A percentile compares a stretch with the other conserved stretches of the same genome.
Evolutionary conservation across 306 rosid species (phyloP).

Genomic region (Quillaja saponaria): DNA sequence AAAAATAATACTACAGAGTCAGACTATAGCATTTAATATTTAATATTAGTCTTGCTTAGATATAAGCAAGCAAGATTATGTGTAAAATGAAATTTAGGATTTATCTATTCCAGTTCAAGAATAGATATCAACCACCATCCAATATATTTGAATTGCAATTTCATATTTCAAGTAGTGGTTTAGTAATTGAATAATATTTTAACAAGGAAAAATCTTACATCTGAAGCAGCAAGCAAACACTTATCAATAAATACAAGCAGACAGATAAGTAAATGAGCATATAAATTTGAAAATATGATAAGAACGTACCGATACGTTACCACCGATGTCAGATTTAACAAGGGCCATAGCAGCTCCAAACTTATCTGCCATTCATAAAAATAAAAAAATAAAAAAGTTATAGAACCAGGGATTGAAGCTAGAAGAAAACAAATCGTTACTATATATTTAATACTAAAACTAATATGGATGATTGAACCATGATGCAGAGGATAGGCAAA

Average conservation of each 20-base stretch:
- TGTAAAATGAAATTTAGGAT: background rate
- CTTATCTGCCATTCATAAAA: conserved; percentile 82
- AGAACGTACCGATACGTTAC: conserved; percentile 71
- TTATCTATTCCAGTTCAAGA: background rate
- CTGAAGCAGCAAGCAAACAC: conserved; percentile 19
- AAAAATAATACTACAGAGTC: conserved; percentile 31
- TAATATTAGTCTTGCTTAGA: conserved; percentile 10
- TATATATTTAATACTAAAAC: background rate
- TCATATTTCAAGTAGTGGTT: conserved; percentile 18
- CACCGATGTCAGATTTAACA: conserved; percentile 83
- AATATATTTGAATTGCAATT: background rate
- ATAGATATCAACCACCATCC: conserved; percentile 6
- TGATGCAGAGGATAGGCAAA: conserved; percentile 4
- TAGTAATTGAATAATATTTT: background rate
- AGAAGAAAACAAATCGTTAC: background rate
- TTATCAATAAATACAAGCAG: background rate
- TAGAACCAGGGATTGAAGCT: background rate
- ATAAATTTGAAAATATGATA: background rate
- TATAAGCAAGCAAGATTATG: background rate
- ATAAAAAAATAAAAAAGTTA: conserved; percentile 31
- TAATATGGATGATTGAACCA: conserved; percentile 5
- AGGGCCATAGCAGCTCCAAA: conserved; percentile 97
- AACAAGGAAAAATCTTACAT: background rate
- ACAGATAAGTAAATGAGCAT: background rate
- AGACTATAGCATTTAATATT: conserved; percentile 22